Base-by-base conservation (phyloP, 1,284 basidiomycete species). In the Ustilago cynodontis region DNA sequence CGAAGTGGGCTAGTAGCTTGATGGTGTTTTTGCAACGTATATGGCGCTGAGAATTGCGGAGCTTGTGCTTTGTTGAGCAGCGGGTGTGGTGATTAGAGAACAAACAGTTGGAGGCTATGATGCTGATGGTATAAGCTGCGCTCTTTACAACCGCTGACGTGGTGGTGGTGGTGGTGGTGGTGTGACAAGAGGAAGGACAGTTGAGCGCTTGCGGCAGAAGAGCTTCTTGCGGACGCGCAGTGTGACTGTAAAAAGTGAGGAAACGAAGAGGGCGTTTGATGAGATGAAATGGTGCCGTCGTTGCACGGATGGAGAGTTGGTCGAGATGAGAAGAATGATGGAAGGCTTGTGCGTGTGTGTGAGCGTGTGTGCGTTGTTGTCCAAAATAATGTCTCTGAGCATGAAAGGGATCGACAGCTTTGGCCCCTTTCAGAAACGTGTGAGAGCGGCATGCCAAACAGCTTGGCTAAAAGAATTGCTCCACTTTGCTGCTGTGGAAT, bases 401-500 rank as follows among this genome's bases (percentile, higher is more conserved):
- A 37, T 37, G 35, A 28, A 39, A 51, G 45, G 29, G 29, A 33
- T 35, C 20, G 13, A 18, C n/a, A 10, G 20, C 11, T 18, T 11
- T 3, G 22, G 6, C 6, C 8, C 1, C 28, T 29, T 22, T n/a
- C n/a, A n/a, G n/a, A 33, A 10, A 13, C 24, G 3, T 59, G 58
- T 59, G 28, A 59, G 58, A 59, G 9, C 33, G 7, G 1, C 5
- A n/a, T 11, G 3, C 18, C 33, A 35, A 35, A 18, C 31, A 18
- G 14, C 5, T 35, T 18, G 14, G 13, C n/a, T 33, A 11, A 33
- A 33, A 41, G 59, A 65, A 65, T 53, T 65, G 50, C 63, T 65
- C 63, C 63, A 65, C 63, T 65, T 65, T 45, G 22, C 7, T 24
- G 16, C 4, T 1, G 28, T 51, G 29, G 49, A 45, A 52, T 53